Percentiles rank a stretch among this genome's conserved stretches.
Evolutionary conservation across 1,139 yeast species (phyloP).

Genomic region (Saccharomycopsis hybrid): DNA sequence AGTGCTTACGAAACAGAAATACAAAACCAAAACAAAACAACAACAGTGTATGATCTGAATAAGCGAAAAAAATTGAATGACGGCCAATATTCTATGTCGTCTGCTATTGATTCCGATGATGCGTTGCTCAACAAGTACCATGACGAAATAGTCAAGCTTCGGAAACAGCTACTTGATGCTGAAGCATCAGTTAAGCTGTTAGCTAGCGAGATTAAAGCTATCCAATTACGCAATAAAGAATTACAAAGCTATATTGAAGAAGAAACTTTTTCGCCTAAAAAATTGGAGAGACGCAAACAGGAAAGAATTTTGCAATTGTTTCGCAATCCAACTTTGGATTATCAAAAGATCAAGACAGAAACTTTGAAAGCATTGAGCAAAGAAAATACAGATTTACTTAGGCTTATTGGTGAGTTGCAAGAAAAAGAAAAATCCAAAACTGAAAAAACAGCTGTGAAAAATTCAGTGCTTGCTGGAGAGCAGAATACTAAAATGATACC

Average conservation of each 20-base stretch:
- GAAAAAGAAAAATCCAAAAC: not conserved
- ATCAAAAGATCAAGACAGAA: constrained; percentile 55
- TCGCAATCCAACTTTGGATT: constrained; percentile 55
- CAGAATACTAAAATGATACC: constrained; percentile 38
- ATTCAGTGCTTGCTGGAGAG: not conserved
- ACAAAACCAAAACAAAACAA: no score
- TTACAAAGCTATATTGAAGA: not conserved
- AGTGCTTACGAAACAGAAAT: no score
- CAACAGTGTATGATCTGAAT: no score
- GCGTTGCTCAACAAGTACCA: constrained; percentile 1
- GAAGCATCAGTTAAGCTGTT: not conserved
- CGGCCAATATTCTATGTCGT: no score
- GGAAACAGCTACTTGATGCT: not conserved
- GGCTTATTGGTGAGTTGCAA: not conserved
- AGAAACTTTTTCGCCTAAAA: not conserved
- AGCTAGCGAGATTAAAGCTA: no score
- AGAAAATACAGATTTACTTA: constrained; percentile 56
- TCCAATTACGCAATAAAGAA: no score
- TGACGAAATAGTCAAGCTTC: not conserved
- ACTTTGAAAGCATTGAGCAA: constrained; percentile 44
- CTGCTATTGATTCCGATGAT: not conserved
- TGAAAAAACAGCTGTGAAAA: constrained; percentile 20
- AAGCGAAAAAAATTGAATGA: no score
- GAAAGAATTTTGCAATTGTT: not conserved
- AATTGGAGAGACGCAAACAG: not conserved